phyloP scores from a whole-genome alignment of 2,329 filamentous ascomycete genomes.

The Calonectria multiphialidica region DNA sequence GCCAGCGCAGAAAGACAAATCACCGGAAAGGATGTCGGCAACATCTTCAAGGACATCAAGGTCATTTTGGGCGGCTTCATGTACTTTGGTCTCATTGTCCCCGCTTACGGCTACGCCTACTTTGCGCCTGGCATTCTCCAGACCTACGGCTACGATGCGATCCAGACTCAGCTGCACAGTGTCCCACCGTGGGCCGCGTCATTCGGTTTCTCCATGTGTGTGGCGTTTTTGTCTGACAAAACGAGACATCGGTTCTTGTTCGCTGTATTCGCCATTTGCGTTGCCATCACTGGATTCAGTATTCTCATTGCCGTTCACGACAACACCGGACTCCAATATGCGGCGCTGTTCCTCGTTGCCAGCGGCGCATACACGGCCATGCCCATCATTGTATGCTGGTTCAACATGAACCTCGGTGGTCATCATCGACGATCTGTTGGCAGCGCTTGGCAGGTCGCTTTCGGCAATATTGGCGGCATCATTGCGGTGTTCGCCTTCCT shows the following conservation, averaged over 20 bases:
- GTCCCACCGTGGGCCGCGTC: conserved; percentile 74
- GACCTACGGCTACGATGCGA: conserved; percentile 72
- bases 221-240: conserved; percentile 80
- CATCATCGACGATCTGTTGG: conserved; percentile 79
- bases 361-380: conserved; percentile 88
- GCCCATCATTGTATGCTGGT: conserved; percentile 89
- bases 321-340: conserved; percentile 77
- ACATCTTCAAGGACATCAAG: conserved; percentile 80
- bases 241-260: conserved; percentile 81
- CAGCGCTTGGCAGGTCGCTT: conserved; percentile 81
- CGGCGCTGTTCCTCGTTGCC: conserved; percentile 83
- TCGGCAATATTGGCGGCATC: conserved; percentile 85
- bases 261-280: conserved; percentile 73
- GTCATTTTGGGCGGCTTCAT: conserved; percentile 81
- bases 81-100: conserved; percentile 85
- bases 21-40: conserved; percentile 68
- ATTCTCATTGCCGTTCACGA: conserved; percentile 81
- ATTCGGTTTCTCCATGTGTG: conserved; percentile 82
- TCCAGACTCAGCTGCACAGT: conserved; percentile 69
- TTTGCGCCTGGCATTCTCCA: conserved; percentile 80
- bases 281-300: conserved; percentile 80
- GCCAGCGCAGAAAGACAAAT: conserved; percentile 73
- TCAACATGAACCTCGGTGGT: conserved; percentile 82
- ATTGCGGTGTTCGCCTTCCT: conserved; percentile 81
- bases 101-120: conserved; percentile 83